A percentile compares a stretch with the other conserved stretches of the same genome.
phyloP scores from a whole-genome alignment of 2,329 filamentous ascomycete genomes.

The Nemania sp. region DNA sequence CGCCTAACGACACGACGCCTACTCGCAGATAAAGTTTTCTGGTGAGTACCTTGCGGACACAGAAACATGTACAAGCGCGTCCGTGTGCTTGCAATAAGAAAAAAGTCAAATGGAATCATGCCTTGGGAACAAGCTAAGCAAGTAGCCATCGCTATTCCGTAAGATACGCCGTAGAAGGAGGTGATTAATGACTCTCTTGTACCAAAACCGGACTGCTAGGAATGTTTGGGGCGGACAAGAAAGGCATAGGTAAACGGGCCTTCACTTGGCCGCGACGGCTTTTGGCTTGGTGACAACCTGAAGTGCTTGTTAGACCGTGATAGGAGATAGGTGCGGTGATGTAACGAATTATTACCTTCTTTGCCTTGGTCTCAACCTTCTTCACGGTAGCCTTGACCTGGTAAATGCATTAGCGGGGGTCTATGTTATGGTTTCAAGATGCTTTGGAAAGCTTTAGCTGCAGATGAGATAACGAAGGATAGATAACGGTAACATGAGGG shows the following conservation, averaged over 20 bases:
- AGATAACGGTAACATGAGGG: not conserved
- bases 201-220: not conserved
- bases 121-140: constrained; percentile 15
- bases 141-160: constrained; percentile 17
- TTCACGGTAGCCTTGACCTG: constrained; percentile 50
- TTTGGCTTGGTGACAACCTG: constrained; percentile 47
- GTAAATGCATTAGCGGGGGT: constrained; percentile 40
- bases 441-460: constrained; percentile 2
- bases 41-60: constrained; percentile 3
- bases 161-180: not conserved
- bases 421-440: constrained; percentile 2
- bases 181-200: constrained; percentile 12
- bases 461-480: not conserved
- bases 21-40: constrained; percentile 16
- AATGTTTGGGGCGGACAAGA: not conserved
- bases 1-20: constrained; percentile 36
- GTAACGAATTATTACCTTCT: constrained; percentile 43
- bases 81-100: constrained; percentile 15
- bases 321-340: constrained; percentile 6
- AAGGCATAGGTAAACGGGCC: not conserved
- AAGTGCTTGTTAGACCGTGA: constrained; percentile 4
- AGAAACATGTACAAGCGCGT: constrained; percentile 3
- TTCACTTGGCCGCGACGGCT: constrained; percentile 42
- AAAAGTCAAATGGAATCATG: constrained; percentile 16
- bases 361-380: constrained; percentile 49